A percentile compares a stretch with the other conserved stretches of the same genome.
Conservation (phyloP, 768 basidiomycete species). For the Dacryopinax spathularia region DNA sequence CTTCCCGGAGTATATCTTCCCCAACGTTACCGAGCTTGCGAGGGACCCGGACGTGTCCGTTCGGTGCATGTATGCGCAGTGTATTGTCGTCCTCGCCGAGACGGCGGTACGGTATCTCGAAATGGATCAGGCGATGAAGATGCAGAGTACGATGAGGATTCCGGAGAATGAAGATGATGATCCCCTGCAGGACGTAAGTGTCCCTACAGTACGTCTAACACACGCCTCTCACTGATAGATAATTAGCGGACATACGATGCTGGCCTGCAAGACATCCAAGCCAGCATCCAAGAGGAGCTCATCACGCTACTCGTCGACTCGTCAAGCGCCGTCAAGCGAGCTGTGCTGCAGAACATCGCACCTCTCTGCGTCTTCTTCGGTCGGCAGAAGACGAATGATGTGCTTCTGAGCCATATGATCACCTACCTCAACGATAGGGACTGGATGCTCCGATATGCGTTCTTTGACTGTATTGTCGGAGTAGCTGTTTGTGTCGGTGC, state of each 20-base stretch:
- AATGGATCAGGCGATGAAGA: conserved; percentile 82
- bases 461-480: conserved; percentile 91
- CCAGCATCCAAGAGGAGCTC: conserved; percentile 74
- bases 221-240: conserved; percentile 3
- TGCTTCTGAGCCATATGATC: conserved; percentile 78
- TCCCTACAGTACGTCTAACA: not conserved
- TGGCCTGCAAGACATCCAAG: conserved; percentile 71
- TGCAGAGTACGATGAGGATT: conserved; percentile 58
- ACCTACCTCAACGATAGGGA: conserved; percentile 67
- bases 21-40: conserved; percentile 69
- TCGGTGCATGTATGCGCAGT: conserved; percentile 67
- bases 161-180: conserved; percentile 57
- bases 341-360: conserved; percentile 74
- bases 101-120: conserved; percentile 80
- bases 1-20: conserved; percentile 90
- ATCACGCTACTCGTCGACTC: conserved; percentile 76
- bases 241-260: conserved; percentile 78
- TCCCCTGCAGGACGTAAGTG: conserved; percentile 60
- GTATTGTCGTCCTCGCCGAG: conserved; percentile 71
- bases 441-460: conserved; percentile 80
- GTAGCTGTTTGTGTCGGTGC: conserved; percentile 90
- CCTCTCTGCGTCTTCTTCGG: conserved; percentile 88
- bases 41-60: conserved; percentile 76
- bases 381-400: conserved; percentile 84
- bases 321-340: conserved; percentile 79